These are phyloP conservation scores for Scheffersomyces ergatensis DNA, from an alignment of 805 yeast species.

Conservation along the genomic window DNA sequence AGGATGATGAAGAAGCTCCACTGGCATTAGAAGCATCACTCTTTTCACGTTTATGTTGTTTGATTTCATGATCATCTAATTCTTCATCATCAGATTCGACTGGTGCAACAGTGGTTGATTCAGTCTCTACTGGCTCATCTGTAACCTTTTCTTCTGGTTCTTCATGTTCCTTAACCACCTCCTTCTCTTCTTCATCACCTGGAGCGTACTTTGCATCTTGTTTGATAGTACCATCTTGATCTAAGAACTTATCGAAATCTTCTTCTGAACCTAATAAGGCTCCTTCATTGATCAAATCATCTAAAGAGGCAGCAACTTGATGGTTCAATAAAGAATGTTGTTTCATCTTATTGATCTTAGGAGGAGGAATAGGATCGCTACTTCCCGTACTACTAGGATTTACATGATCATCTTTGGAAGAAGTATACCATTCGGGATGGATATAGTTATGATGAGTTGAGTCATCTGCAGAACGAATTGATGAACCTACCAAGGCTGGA, in stretches of 20 bases:
- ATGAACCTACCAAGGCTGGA: constrained; percentile 55
- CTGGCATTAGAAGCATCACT: background rate
- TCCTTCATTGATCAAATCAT: constrained; percentile 48
- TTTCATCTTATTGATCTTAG: constrained; percentile 15
- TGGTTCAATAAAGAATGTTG: constrained; percentile 2
- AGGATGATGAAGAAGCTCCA: background rate
- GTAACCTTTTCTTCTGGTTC: constrained; percentile 14
- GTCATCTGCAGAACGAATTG: constrained; percentile 48
- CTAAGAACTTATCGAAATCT: constrained; percentile 51
- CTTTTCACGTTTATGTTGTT: background rate
- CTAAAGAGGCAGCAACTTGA: constrained; percentile 49
- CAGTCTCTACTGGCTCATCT: constrained; percentile 7
- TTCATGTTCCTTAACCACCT: constrained; percentile 18
- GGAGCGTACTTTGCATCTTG: constrained; percentile 37
- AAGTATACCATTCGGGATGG: constrained; percentile 39
- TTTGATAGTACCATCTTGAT: constrained; percentile 52
- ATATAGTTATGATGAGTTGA: constrained; percentile 42
- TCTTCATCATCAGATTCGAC: constrained; percentile 8
- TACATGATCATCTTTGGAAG: background rate
- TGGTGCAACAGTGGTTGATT: background rate
- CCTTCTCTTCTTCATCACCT: constrained; percentile 4
- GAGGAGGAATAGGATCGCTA: background rate
- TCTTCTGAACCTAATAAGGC: constrained; percentile 50
- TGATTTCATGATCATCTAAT: constrained; percentile 3
- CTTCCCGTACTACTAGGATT: background rate